Evolutionary conservation across 371 early-diverging fungal species (phyloP).

Genomic region (Cladochytrium tenue): DNA sequence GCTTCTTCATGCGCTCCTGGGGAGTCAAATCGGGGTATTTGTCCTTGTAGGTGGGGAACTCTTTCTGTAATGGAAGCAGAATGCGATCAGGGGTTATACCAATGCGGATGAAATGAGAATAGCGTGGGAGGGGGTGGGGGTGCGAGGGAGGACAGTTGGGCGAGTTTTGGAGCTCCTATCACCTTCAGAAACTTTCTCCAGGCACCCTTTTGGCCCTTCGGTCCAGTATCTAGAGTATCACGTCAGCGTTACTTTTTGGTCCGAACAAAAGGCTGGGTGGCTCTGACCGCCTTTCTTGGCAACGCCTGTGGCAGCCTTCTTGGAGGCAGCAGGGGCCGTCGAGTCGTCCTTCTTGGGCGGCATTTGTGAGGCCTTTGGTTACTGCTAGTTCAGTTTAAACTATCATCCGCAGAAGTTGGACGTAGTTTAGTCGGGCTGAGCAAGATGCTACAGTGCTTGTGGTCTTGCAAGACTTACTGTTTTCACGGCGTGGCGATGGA

Average conservation of each 20-base stretch:
- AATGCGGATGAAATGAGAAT: neutral
- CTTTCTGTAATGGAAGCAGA: neutral
- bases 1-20: neutral
- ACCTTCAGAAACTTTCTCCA: neutral
- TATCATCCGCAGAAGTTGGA: too few relatives aligned
- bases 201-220: neutral
- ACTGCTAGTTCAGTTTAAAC: too few relatives aligned
- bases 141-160: too few relatives aligned
- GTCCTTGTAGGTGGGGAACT: neutral
- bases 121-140: too few relatives aligned
- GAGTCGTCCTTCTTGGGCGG: neutral
- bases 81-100: neutral
- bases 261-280: neutral
- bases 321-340: too few relatives aligned
- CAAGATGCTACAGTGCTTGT: too few relatives aligned
- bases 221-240: neutral
- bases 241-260: neutral
- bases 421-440: too few relatives aligned
- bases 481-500: too few relatives aligned
- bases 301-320: neutral
- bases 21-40: conserved; percentile 1
- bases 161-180: neutral
- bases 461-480: too few relatives aligned
- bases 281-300: neutral
- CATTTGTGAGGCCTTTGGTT: neutral